phyloP scores from a whole-genome alignment of 2,329 filamentous ascomycete species.

The Fusarium guadeloupense region DNA sequence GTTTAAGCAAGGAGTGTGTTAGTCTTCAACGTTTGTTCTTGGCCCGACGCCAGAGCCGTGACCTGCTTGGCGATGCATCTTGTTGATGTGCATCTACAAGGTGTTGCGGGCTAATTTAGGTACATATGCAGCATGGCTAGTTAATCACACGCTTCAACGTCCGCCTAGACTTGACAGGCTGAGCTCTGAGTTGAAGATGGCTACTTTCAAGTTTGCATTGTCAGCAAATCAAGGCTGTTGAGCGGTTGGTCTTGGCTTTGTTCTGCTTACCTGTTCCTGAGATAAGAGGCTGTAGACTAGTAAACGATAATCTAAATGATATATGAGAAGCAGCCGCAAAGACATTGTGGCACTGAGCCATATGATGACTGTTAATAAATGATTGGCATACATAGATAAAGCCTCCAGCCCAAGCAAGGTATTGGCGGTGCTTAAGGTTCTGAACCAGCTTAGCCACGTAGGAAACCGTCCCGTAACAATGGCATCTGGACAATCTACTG shows the following conservation, averaged over 20 bases:
- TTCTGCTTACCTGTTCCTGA: neutral
- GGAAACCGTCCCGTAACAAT: conserved; percentile 6
- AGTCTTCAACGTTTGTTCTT: conserved; percentile 13
- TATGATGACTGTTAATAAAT: neutral
- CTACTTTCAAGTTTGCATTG: neutral
- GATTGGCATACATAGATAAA: conserved; percentile 17
- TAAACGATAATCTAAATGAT: neutral
- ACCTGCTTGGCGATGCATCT: conserved; percentile 7
- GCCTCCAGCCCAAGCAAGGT: conserved; percentile 6
- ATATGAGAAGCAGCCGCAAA: neutral
- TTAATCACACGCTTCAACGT: conserved; percentile 29
- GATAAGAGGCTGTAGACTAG: neutral
- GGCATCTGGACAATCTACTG: conserved; percentile 10
- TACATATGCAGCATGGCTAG: conserved; percentile 3
- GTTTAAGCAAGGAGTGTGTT: neutral
- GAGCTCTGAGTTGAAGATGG: conserved; percentile 25
- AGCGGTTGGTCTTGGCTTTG: neutral
- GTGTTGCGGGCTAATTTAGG: neutral
- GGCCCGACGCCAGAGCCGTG: conserved; percentile 6
- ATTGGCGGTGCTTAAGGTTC: conserved; percentile 15
- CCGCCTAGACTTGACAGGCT: conserved; percentile 24
- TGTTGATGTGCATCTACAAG: conserved; percentile 17
- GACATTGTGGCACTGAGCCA: conserved; percentile 7
- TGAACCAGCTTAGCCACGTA: conserved; percentile 9
- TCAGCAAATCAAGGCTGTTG: neutral